Conservation (phyloP, 2,329 filamentous ascomycete genomes). For the Aspergillus vadensis region DNA sequence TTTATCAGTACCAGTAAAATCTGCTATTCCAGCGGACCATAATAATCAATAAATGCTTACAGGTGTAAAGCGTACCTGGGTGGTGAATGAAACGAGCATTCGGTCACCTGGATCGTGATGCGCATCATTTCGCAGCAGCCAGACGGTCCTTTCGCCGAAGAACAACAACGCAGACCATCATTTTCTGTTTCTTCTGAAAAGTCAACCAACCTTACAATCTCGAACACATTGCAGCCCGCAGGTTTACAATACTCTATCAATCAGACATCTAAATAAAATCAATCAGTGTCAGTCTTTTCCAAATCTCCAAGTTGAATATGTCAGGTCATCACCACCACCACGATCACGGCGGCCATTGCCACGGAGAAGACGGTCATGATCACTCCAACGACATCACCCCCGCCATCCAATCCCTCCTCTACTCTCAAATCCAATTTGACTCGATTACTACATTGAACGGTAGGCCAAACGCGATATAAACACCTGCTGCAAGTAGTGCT, state of each 20-base stretch:
- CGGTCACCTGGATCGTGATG: no score
- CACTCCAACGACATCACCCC: constrained; percentile 91
- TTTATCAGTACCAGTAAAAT: neutral
- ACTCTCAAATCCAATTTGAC: constrained; percentile 89
- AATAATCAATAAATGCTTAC: no score
- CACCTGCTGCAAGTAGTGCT: neutral
- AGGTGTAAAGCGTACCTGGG: no score
- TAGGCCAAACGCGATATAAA: constrained; percentile 12
- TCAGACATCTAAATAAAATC: neutral
- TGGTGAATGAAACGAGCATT: no score
- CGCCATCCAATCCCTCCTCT: constrained; percentile 85
- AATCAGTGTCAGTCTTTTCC: neutral
- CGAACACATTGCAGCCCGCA: neutral
- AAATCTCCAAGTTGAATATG: constrained; percentile 24
- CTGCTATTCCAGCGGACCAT: neutral
- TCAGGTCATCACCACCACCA: constrained; percentile 42
- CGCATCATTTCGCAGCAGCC: no score
- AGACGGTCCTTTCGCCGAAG: neutral
- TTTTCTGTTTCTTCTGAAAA: neutral
- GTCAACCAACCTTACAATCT: neutral
- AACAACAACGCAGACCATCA: neutral
- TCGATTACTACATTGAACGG: constrained; percentile 81
- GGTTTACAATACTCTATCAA: no score
- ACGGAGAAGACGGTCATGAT: constrained; percentile 68
- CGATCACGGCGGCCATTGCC: constrained; percentile 48